These are phyloP conservation scores for Chamaecyparis obtusa DNA, from an alignment of 75 land plant species.

Conservation along the genomic window DNA sequence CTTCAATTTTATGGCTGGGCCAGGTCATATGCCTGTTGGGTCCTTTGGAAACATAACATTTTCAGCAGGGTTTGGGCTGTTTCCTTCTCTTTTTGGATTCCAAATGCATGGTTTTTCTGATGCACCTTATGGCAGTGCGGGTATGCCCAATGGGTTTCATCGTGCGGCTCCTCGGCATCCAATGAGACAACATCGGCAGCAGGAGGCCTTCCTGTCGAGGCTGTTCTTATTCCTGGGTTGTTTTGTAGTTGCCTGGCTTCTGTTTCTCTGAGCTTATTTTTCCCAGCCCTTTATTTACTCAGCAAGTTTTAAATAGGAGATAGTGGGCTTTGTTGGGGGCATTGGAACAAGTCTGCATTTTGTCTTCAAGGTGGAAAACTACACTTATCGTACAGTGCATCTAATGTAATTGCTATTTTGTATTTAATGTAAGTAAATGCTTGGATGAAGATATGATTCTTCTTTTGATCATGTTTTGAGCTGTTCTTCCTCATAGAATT, in stretches of 20 bases:
- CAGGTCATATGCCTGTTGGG: slow-evolving; percentile 22
- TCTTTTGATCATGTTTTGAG: not conserved
- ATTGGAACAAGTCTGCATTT: not conserved
- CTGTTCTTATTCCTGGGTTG: slow-evolving; percentile 6
- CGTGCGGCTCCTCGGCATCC: not conserved
- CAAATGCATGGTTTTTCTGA: slow-evolving; percentile 44
- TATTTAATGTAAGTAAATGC: not conserved
- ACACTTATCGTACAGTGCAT: not conserved
- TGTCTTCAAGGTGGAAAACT: not conserved
- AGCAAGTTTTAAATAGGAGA: not conserved
- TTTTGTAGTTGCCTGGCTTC: not conserved
- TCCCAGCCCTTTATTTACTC: not conserved
- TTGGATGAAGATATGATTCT: not conserved
- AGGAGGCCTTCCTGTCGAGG: slow-evolving; percentile 12
- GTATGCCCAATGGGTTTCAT: slow-evolving; percentile 4
- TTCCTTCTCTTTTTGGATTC: slow-evolving; percentile 46
- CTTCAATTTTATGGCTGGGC: slow-evolving; percentile 34
- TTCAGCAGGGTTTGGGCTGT: slow-evolving; percentile 44
- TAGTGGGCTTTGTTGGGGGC: not conserved
- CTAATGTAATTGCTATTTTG: not conserved
- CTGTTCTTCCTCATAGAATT: not conserved
- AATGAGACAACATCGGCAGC: slow-evolving; percentile 8
- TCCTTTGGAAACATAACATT: slow-evolving; percentile 41
- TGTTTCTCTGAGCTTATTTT: slow-evolving; percentile 6
- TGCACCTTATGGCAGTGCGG: slow-evolving; percentile 7